Evolutionary conservation across 306 rosid species (phyloP), one percentile per base, ranked within the genome.

Genomic region (Hippophae gyantsensis): DNA sequence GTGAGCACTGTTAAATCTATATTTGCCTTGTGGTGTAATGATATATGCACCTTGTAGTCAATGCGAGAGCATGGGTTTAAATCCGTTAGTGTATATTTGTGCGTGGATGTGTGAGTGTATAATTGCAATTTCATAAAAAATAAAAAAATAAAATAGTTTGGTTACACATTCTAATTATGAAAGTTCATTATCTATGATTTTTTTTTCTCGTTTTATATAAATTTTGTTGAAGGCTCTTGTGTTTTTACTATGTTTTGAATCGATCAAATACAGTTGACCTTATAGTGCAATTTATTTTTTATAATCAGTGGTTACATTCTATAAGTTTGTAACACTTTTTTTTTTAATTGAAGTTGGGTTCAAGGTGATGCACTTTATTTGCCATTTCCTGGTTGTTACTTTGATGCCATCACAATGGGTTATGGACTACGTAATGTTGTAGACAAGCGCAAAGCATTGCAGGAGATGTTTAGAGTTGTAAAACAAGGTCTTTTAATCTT

Each of bases 321-420:
- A 55, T 68, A 10, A 50, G 64, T 7, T 52, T 50, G 4, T 43
- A 27, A 49, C 49, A 54, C 50, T 56, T 52, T 67, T 52, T 56
- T 55, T 59, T 57, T 76, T 64, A 54, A 9, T 62, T 12, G 43
- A 73, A 82, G 99, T 79, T 86, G 99, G 99, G 69, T 93, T 56
- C 86, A 93, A 82, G 95, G 97, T 55, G 94, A 93, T 75, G 97
- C 99, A 41, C 86, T 88, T 68, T 73, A 84, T 63, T 82, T 93
- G 79, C 97, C 95, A 54, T 93, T 78, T 62, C 14, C 78, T 58
- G 93, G 84, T 71, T 81, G 77, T 54, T 75, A 56, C 47, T 84
- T 93, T 69, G 97, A 88, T 82, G 99, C 84, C 71, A 64, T 93
- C 66, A 82, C 95, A 44, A 84, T 88, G 90, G 97, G 90, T 48